Percentiles rank a stretch among this genome's conserved stretches.
Conservation (phyloP, 768 basidiomycete species). For the Mycena pura region DNA sequence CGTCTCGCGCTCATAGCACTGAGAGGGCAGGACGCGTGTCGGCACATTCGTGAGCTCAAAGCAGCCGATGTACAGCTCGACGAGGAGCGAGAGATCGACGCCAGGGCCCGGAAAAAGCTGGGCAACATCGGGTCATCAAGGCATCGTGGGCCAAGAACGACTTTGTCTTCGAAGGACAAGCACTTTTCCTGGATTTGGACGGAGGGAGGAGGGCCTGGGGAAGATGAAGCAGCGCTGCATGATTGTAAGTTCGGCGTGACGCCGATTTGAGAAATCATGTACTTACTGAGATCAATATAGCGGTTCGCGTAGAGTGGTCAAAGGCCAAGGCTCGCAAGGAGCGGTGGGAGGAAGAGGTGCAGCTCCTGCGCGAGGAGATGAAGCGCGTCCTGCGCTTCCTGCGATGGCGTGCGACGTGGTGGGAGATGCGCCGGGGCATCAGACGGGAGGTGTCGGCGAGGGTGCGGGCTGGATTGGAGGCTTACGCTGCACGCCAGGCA, state of each 20-base stretch:
- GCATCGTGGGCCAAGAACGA: background rate
- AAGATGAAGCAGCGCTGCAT: background rate
- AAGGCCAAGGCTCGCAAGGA: constrained; percentile 7
- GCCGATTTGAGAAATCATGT: too few species aligned
- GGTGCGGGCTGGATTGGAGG: background rate
- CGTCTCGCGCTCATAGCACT: background rate
- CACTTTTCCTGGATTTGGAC: constrained; percentile 17
- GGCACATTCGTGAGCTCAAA: background rate
- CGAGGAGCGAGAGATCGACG: constrained; percentile 2
- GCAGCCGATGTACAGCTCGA: background rate
- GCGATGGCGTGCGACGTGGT: background rate
- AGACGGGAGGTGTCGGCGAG: background rate
- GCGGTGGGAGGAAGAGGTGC: constrained; percentile 18
- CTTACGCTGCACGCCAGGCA: background rate
- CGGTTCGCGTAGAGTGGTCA: constrained; percentile 30
- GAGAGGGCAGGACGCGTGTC: background rate
- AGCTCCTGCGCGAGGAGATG: background rate
- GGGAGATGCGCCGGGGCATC: background rate
- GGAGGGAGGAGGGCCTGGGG: background rate
- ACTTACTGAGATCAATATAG: background rate
- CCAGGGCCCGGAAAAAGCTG: background rate
- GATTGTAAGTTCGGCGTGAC: constrained; percentile 10
- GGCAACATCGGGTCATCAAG: background rate
- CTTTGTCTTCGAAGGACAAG: background rate
- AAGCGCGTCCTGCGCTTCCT: background rate